phyloP scores from a whole-genome alignment of 768 basidiomycete genomes.

The Psilocybe cyanescens region DNA sequence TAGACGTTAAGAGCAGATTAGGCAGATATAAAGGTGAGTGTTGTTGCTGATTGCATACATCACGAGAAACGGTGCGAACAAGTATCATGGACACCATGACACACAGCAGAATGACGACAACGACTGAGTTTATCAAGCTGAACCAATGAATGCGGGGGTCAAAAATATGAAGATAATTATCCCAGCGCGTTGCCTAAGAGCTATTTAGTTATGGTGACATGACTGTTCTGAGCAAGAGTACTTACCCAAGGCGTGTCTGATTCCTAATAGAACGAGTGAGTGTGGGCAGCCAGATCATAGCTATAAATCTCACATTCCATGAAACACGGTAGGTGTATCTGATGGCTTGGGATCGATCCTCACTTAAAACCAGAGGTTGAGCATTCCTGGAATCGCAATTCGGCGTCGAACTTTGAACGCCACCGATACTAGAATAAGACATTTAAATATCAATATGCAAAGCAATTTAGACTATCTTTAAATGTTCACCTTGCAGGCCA shows the following conservation, averaged over 20 bases:
- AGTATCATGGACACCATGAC: constrained; percentile 94
- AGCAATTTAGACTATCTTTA: neutral
- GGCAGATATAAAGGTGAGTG: neutral
- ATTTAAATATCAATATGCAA: neutral
- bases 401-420: constrained; percentile 49
- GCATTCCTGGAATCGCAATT: constrained; percentile 54
- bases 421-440: constrained; percentile 56
- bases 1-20: constrained; percentile 31
- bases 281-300: neutral
- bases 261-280: constrained; percentile 48
- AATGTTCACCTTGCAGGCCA: constrained; percentile 53
- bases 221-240: neutral
- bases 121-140: constrained; percentile 88
- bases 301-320: constrained; percentile 63
- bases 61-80: constrained; percentile 82
- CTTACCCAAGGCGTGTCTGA: constrained; percentile 85
- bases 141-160: constrained; percentile 98
- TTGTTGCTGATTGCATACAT: constrained; percentile 52
- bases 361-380: constrained; percentile 60
- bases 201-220: constrained; percentile 2
- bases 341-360: constrained; percentile 62
- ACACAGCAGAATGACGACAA: constrained; percentile 91
- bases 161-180: constrained; percentile 92
- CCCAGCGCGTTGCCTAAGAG: constrained; percentile 90
- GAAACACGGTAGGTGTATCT: constrained; percentile 88